Percentiles rank a stretch among this genome's conserved stretches.
Evolutionary conservation across 2,329 filamentous ascomycete genomes (phyloP).

Genomic region (Raffaelea deltoideospora): DNA sequence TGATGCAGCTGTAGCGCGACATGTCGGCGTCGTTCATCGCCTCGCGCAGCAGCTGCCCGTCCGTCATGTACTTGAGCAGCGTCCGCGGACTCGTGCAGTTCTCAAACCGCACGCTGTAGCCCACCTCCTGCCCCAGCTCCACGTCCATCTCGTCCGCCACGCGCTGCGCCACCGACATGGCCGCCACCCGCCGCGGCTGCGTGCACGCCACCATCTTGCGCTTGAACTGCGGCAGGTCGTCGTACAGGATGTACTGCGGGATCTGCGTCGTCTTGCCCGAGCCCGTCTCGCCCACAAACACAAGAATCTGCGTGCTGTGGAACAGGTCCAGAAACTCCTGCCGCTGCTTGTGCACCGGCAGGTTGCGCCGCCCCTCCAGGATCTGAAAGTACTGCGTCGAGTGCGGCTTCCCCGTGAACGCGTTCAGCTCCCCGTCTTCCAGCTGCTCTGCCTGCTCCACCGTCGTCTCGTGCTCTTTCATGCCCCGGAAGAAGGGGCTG

Average conservation of each 20-base stretch:
- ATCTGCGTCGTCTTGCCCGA: constrained; percentile 99
- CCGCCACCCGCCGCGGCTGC: constrained; percentile 91
- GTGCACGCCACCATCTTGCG: constrained; percentile 93
- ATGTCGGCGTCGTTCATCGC: constrained; percentile 93
- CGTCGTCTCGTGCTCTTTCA: constrained; percentile 70
- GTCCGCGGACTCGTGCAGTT: constrained; percentile 82
- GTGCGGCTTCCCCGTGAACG: constrained; percentile 66
- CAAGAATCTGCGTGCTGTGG: constrained; percentile 86
- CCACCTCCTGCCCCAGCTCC: constrained; percentile 80
- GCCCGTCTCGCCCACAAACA: constrained; percentile 98
- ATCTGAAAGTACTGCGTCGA: constrained; percentile 83
- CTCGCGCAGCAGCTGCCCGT: constrained; percentile 94
- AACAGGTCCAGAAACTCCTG: constrained; percentile 90
- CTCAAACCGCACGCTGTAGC: constrained; percentile 98
- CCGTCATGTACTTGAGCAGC: constrained; percentile 98
- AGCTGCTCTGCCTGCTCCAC: constrained; percentile 55
- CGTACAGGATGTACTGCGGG: constrained; percentile 93
- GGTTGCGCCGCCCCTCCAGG: constrained; percentile 63
- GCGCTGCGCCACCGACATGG: constrained; percentile 97
- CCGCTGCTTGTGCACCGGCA: constrained; percentile 87
- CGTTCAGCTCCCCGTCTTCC: constrained; percentile 71
- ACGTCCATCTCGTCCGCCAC: constrained; percentile 96
- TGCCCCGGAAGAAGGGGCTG: constrained; percentile 40
- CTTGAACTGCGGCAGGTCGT: constrained; percentile 77
- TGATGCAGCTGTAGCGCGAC: constrained; percentile 89